Percentiles rank a stretch among this genome's conserved stretches.
Conservation (phyloP, 2,329 filamentous ascomycete species). For the Plectosphaerella sp. region DNA sequence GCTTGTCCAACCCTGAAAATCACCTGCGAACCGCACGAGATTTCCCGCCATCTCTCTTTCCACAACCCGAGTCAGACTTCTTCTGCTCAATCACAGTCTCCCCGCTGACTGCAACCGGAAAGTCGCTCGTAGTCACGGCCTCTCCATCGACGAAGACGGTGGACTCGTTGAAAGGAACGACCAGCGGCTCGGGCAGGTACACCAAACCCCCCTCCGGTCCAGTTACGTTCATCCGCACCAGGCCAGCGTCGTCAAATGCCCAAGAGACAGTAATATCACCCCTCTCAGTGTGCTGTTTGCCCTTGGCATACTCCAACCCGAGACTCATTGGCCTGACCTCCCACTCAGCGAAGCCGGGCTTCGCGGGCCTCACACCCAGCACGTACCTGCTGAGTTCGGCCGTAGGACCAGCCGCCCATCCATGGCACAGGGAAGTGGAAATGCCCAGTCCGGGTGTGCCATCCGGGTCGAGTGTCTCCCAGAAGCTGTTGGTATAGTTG, state of each 20-base stretch:
- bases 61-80: too few relatives aligned
- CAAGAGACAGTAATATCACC: constrained; percentile 1
- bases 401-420: constrained; percentile 25
- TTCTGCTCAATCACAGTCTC: not conserved
- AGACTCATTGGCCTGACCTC: constrained; percentile 13
- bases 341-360: constrained; percentile 16
- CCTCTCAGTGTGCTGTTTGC: not conserved
- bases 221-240: constrained; percentile 5
- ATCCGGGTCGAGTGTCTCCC: constrained; percentile 19
- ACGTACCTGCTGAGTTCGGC: constrained; percentile 23
- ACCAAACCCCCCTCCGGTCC: constrained; percentile 1
- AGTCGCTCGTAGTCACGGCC: not conserved
- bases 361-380: constrained; percentile 16
- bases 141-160: not conserved
- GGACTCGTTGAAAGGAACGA: not conserved
- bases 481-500: constrained; percentile 24
- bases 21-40: too few relatives aligned
- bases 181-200: not conserved
- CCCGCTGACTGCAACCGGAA: not conserved
- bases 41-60: too few relatives aligned
- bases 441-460: constrained; percentile 19
- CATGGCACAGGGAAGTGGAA: constrained; percentile 25
- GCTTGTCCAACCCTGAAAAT: too few relatives aligned
- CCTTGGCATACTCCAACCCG: constrained; percentile 12
- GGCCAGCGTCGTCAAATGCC: constrained; percentile 1